Evolutionary conservation across 441 rosid genomes (phyloP), one percentile per base, ranked within the genome.

Genomic region (Euphorbia schlechtendalii): DNA sequence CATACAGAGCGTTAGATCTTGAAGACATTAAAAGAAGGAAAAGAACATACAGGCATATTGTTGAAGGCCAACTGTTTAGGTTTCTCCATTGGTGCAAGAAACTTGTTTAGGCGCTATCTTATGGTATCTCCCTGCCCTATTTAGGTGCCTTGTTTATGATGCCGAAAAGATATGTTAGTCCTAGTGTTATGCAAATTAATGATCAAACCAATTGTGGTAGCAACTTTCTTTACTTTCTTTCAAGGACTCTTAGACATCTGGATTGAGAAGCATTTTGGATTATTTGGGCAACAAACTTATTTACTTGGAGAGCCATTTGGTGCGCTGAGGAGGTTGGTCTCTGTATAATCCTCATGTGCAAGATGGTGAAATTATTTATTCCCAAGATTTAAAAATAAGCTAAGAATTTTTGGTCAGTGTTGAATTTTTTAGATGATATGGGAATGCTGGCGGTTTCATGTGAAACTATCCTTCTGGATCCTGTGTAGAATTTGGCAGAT

Each of bases 1-100:
- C 96, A n/a, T 93, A 90, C 74, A 81, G 97, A 77, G 87, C 96
- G 51, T 83, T 90, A 55, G 99, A 93, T 81, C 80, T 93, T 74
- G 97, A 93, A 87, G 90, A 84, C 65, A 84, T 83, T 55, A 87
- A 77, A 77, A 83, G 84, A 80, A 83, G 77, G 71, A 93, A 88
- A 73, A 71, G 59, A 72, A 71, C 85, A n/a, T 28, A 82, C 38
- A 77, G 79, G 75, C 70, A 74, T 59, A 43, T 78, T 28, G 21
- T 80, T 51, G 86, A 74, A 57, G 71, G 75, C 56, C 77, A 71
- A 58, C 43, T 90, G 28, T 72, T 71, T 66, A 75, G 82, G 72
- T 56, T 79, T 68, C 71, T 87, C 60, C 76, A 74, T 69, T 84
- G 95, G 96, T 88, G 84, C 83, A 90, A 87, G 84, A 81, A 77